Evolutionary conservation across 129 eudicot species (phyloP), one percentile per base, ranked within the genome.

Genomic region (Escallonia herrerae): DNA sequence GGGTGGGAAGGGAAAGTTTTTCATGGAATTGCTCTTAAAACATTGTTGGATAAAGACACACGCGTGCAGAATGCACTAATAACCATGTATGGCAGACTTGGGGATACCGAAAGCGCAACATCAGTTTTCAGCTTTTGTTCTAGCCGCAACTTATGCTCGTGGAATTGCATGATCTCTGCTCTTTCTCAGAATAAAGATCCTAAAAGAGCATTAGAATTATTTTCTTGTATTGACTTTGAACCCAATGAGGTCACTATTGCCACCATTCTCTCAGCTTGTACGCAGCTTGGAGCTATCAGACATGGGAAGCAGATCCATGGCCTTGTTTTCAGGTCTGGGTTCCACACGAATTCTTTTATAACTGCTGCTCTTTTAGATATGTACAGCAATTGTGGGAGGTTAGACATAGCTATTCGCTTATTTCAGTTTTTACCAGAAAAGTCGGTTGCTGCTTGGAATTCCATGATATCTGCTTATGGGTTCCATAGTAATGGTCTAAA

Each of bases 401-500:
- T 86, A 58, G 87, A 86, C 15, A 51, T 45, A 6, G 80, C 90
- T 13, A 56, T 45, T 56, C 15, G 5, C 8, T 68, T 83, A 43
- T 86, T 86, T 65, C 67, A 14, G 14, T 61, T 62, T 41, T 75
- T 79, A 44, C 40, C 60, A 0, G 60, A 72, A 9, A 86, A 78
- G 42, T 83, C 77, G 3, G 70, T 60, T 14, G 72, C 83, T 42
- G 77, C 84, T 12, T 83, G 95, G 95, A 86, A 86, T 62, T 86
- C 95, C 2, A 69, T 83, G 83, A 86, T 86, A 55, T 75, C 95
- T 10, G 95, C 90, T 38, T 83, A 80, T 43, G 95, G 90, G 42
- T 83, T 80, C 43, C 87, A 83, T 52, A 86, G 83, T 59, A 40
- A 66, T 64, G 90, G 90, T 62, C 62, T 46, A 40, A 74, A 73